Conservation (phyloP, 2,329 filamentous ascomycete species). For the Fusarium sp. region DNA sequence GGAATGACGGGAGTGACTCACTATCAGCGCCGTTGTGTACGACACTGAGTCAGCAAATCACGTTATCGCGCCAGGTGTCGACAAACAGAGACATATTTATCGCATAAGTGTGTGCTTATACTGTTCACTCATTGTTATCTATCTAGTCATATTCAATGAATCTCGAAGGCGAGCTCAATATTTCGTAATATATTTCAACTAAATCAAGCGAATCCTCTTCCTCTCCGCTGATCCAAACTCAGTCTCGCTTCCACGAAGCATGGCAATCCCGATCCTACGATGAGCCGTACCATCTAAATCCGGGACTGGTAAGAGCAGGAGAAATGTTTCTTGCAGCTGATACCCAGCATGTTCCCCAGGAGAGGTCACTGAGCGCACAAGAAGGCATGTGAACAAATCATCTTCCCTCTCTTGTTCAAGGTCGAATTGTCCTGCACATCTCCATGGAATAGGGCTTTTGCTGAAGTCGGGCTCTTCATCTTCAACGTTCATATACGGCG, state of each 20-base stretch:
- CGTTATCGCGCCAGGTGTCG: too few species aligned
- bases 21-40: neutral
- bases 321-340: constrained; percentile 9
- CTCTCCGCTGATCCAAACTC: neutral
- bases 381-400: constrained; percentile 11
- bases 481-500: neutral
- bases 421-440: constrained; percentile 16
- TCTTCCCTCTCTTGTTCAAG: neutral
- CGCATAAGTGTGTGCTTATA: neutral
- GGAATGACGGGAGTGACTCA: neutral
- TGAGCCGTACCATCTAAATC: neutral
- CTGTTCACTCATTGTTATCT: too few species aligned
- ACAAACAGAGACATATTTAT: neutral
- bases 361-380: neutral
- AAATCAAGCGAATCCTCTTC: neutral
- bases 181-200: neutral
- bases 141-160: too few species aligned
- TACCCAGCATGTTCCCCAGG: too few species aligned
- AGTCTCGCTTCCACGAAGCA: neutral
- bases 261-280: neutral
- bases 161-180: too few species aligned
- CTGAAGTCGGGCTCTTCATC: neutral
- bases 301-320: neutral
- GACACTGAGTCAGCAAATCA: neutral
- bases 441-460: constrained; percentile 3